Base-by-base conservation (phyloP, 768 basidiomycete species). In the Rhizopogon vulgaris region DNA sequence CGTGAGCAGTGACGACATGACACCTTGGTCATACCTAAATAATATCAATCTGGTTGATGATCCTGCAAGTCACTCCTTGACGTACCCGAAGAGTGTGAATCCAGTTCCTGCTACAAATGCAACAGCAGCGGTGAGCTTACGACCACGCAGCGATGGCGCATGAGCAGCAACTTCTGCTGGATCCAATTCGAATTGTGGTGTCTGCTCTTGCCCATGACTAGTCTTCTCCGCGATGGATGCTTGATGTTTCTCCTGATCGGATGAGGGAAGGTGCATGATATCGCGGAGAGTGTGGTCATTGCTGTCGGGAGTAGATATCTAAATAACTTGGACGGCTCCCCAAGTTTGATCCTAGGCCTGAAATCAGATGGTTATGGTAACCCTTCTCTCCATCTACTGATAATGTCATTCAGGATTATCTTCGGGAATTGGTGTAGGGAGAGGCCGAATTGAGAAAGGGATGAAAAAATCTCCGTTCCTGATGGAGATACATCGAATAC, bases 1-100 rank as follows among this genome's bases (percentile, higher is more conserved):
- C 3, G 70, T 71, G 36, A 78, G 61, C 9, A 75, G 59, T 4
- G 71, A 69, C n/a, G 65, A 64, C 73, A 77, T 71, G 28, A 74
- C 71, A 49, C 75, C 69, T 52, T 75, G 71, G 52, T 76, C 73
- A 54, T 73, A 76, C 3, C 69, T 69, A 42, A 5, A 43, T 12
- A 25, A 34, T 28, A 24, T n/a, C 25, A 25, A 6, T 17, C 17
- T 42, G n/a, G 40, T 39, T 10, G 37, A 6, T 9, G 32, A 5
- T 53, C 27, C 9, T 22, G 17, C 25, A 42, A 18, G 25, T 32
- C 15, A 38, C 48, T 39, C 14, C 32, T 41, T 6, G 11, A 59
- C 65, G 49, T 27, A 69, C 58, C 74, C 74, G 49, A 73, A 70
- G 9, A 69, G 55, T 8, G 68, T 69, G 60, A 71, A 71, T 6